Evolutionary conservation across 108 stramenopile genomes (phyloP), one percentile per base, ranked within the genome.

Genomic region (Nitzschia inconspicua): DNA sequence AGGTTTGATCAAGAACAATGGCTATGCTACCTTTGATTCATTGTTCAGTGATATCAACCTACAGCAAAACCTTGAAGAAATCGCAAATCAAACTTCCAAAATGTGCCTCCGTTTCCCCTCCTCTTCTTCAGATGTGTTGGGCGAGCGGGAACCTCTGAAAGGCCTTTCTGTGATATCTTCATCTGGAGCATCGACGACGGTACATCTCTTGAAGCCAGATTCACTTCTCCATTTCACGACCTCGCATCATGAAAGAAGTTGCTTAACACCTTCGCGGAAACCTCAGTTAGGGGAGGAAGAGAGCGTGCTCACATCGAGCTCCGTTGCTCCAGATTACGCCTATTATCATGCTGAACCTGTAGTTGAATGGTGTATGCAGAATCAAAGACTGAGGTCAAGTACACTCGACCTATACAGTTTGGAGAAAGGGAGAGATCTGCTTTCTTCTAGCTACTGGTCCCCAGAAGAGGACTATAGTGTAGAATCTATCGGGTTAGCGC

Each of bases 291-390:
- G 73, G 65, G 16, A 61, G 63, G 24, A 57, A 31, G 11, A 75
- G 54, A 75, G 68, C 10, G 60, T 60, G 19, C 24, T 66, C 6
- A 68, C 63, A 10, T 74, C 63, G 7, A 57, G 23, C 26, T 56
- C 69, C 10, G 48, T 40, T 19, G 47, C 53, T 7, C 13, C 57
- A 14, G 57, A 59, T 11, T 66, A 57, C 44, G 75, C 67, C 1
- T 57, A 65, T 14, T 72, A 76, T 49, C 47, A 78, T 56, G 67
- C 77, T 6, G 85, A 87, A 39, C 89, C 85, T 22, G 84, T 91
- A 8, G 79, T 87, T 10, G 89, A 87, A 56, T 87, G 62, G 47
- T 86, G 86, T 35, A 78, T 84, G 71, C 73, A 87, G 62, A 85
- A 85, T 71, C 82, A 91, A 53, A 57, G 89, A 26, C 74, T 91